Percentiles rank a stretch among this genome's conserved stretches.
Evolutionary conservation across 345 rosid genomes (phyloP).

Genomic region (Angophora floribunda): DNA sequence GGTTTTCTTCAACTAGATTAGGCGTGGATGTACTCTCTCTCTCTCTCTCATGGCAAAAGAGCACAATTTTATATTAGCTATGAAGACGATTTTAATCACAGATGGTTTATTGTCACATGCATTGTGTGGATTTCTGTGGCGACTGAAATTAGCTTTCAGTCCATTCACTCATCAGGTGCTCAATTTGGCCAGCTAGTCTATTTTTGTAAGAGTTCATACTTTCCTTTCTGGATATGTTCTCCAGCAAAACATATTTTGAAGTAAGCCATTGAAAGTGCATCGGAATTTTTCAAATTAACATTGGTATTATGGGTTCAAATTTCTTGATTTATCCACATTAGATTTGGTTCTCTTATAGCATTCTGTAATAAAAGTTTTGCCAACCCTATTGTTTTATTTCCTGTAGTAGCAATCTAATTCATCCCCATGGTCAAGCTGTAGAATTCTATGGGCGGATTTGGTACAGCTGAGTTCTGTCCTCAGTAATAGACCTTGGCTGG

Average conservation of each 20-base stretch:
- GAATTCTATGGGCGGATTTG: too few relatives aligned
- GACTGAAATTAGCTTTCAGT: background rate
- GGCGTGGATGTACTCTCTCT: background rate
- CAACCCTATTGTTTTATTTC: background rate
- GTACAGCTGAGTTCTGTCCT: too few relatives aligned
- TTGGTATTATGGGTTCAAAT: background rate
- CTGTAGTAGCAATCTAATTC: background rate
- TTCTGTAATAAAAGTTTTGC: background rate
- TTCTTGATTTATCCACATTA: background rate
- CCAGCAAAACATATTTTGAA: slow-evolving; percentile 73
- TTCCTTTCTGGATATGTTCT: slow-evolving; percentile 62
- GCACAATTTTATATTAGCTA: background rate
- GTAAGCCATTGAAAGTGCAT: slow-evolving; percentile 9
- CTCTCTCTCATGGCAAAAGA: background rate
- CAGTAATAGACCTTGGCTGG: too few relatives aligned
- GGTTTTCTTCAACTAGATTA: background rate
- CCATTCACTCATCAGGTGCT: slow-evolving; percentile 45
- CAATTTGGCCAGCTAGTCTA: slow-evolving; percentile 83
- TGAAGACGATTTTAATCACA: background rate
- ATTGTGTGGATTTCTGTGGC: background rate
- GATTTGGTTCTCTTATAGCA: background rate
- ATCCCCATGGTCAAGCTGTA: too few relatives aligned
- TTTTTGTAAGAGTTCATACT: slow-evolving; percentile 71
- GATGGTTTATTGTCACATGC: background rate
- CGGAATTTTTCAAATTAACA: background rate